Evolutionary conservation across 352 stramenopile species (phyloP).

Genomic region (Globisporangium perplexum): DNA sequence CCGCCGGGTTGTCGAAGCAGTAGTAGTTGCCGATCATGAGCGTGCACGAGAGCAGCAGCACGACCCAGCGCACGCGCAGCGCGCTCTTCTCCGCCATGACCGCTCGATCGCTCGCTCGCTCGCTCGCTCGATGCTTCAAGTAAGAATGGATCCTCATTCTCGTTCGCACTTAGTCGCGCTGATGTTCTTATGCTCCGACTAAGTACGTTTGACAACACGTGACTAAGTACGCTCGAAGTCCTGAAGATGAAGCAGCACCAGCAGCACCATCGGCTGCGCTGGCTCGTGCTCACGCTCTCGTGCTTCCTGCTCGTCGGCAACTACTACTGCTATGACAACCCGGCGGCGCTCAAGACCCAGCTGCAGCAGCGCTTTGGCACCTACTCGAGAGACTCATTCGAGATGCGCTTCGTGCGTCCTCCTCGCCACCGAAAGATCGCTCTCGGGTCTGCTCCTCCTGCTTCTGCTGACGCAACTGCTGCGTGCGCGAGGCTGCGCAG

Average conservation of each 20-base stretch:
- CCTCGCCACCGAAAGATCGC: not conserved
- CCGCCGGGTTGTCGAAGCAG: slow-evolving; percentile 87
- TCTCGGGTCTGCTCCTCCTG: not conserved
- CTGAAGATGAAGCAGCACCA: slow-evolving; percentile 1
- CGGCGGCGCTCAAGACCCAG: slow-evolving; percentile 81
- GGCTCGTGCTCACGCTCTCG: slow-evolving; percentile 82
- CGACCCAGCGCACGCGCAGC: slow-evolving; percentile 72
- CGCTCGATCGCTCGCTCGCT: not conserved
- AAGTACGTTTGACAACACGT: too few species aligned
- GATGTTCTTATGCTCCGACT: too few species aligned
- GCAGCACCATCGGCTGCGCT: slow-evolving; percentile 79
- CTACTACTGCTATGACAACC: slow-evolving; percentile 91
- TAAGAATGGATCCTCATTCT: too few species aligned
- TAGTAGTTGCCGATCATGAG: slow-evolving; percentile 91
- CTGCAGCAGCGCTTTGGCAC: slow-evolving; percentile 81
- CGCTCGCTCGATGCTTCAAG: not conserved
- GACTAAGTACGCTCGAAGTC: too few species aligned
- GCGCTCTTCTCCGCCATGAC: slow-evolving; percentile 60
- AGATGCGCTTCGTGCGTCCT: slow-evolving; percentile 71
- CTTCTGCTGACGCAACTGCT: not conserved
- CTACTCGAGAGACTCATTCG: slow-evolving; percentile 63
- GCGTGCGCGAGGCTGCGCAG: slow-evolving; percentile 24
- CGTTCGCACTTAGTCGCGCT: too few species aligned
- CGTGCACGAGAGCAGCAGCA: slow-evolving; percentile 83
- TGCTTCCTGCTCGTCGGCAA: slow-evolving; percentile 87